Evolutionary conservation across 1,284 basidiomycete species (phyloP), one percentile per base, ranked within the genome.

Genomic region (Omphalotus olearius): DNA sequence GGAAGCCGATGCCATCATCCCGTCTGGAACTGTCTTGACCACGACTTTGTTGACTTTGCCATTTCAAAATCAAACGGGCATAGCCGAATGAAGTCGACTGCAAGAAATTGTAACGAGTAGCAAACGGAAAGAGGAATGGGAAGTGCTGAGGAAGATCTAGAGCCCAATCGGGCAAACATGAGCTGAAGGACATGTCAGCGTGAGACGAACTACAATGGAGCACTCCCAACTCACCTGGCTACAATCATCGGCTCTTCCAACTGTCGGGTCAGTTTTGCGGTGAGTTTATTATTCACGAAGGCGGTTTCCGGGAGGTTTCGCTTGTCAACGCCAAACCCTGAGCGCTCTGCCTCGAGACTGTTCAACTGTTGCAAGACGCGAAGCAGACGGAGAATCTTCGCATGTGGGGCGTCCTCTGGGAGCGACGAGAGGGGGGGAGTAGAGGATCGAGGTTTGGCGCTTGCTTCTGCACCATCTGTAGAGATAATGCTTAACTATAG

Each of bases 221-320:
- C 1, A 51, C 43, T 54, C 3, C 18, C 25, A 48, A 58, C 73
- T 56, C 60, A 91, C 91, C 91, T 96, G 0, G 96, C 97, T 37
- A 99, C 91, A 57, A 99, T 96, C 92, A 99, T 97, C 0, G 93
- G 93, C 67, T 99, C 97, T 62, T 99, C 96, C 35, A 99, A 69
- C 66, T 99, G 97, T 37, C 97, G 82, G n/a, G 93, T 95, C 35
- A 99, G 79, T 69, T 99, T 99, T 18, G 97, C 97, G 0, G 94
- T 95, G 42, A 99, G 74, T 71, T 99, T 98, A 74, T 98, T 98
- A 69, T 99, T 99, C 59, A 99, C 85, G 64, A 99, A 99, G 0
- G 90, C 81, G 1, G 86, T 82, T 56, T 94, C 91, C 9, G 83
- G 70, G 26, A 87, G 72, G 53, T 75, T 74, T 33, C 80, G 74